Percentiles rank a stretch among this genome's conserved stretches.
These are phyloP conservation scores for Hibiscus tridactylites DNA, from an alignment of 345 rosid species.

Conservation along the genomic window DNA sequence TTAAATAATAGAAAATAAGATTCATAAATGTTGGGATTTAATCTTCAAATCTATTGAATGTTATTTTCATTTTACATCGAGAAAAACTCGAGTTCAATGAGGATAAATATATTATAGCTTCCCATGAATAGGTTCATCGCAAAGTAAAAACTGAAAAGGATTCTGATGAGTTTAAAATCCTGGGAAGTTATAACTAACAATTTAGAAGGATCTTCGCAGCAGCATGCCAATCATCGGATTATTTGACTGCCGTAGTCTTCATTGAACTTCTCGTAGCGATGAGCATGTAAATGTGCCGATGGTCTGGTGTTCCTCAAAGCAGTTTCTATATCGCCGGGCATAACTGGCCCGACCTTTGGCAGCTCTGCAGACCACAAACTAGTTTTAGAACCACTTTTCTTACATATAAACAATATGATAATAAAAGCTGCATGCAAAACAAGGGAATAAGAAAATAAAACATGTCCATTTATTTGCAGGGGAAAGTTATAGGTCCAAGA, in stretches of 20 bases:
- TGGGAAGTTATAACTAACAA: not conserved
- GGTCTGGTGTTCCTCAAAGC: constrained; percentile 89
- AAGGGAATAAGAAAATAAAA: not conserved
- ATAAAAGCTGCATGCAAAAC: constrained; percentile 4
- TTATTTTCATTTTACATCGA: too few relatives aligned
- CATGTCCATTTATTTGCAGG: not conserved
- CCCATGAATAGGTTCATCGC: not conserved
- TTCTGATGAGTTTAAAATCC: not conserved
- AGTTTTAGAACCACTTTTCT: not conserved
- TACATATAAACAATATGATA: not conserved
- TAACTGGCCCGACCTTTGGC: constrained; percentile 72
- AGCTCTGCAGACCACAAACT: constrained; percentile 40
- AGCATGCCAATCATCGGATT: constrained; percentile 32
- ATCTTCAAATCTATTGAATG: too few relatives aligned
- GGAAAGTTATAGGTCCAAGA: not conserved
- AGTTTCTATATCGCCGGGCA: constrained; percentile 50
- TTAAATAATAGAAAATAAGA: too few relatives aligned
- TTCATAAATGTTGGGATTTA: too few relatives aligned
- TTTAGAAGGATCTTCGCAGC: not conserved
- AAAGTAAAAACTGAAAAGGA: not conserved
- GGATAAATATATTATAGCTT: not conserved
- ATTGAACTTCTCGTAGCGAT: constrained; percentile 79
- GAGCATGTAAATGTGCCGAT: constrained; percentile 87
- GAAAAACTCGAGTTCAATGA: too few relatives aligned
- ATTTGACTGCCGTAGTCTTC: constrained; percentile 88